Evolutionary conservation across 1,139 yeast genomes (phyloP).

Genomic region (Debaryomycetaceae sp.): DNA sequence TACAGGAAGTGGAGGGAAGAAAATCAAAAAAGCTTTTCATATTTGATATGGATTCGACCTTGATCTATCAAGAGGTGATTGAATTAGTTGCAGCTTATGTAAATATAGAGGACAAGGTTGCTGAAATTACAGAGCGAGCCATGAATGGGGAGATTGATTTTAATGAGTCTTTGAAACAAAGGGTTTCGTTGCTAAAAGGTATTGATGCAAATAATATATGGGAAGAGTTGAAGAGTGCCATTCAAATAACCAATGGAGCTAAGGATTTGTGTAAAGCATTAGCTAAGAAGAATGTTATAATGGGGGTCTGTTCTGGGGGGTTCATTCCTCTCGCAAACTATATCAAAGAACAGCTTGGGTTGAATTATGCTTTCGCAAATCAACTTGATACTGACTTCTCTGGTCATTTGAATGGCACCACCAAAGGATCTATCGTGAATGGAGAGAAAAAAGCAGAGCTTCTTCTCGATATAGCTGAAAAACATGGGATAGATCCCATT

Average conservation of each 20-base stretch:
- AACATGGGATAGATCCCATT: slow-evolving; percentile 54
- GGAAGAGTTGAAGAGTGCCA: slow-evolving; percentile 69
- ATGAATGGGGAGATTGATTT: slow-evolving; percentile 98
- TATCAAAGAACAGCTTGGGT: slow-evolving; percentile 62
- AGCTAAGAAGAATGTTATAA: slow-evolving; percentile 56
- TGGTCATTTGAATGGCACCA: slow-evolving; percentile 52
- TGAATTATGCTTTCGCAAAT: slow-evolving; percentile 91
- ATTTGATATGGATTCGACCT: slow-evolving; percentile 97
- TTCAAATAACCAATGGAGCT: slow-evolving; percentile 82
- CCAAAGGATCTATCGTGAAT: slow-evolving; percentile 77
- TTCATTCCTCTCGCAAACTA: slow-evolving; percentile 82
- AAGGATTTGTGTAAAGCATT: slow-evolving; percentile 62
- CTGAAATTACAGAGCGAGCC: slow-evolving; percentile 81
- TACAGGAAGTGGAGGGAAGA: slow-evolving; percentile 32
- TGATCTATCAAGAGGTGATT: slow-evolving; percentile 94
- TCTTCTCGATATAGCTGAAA: slow-evolving; percentile 60
- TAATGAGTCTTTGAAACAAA: slow-evolving; percentile 68
- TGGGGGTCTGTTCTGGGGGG: slow-evolving; percentile 94
- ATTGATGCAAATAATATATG: slow-evolving; percentile 70
- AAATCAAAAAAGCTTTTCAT: slow-evolving; percentile 64
- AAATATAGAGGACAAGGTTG: slow-evolving; percentile 29
- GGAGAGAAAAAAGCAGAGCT: slow-evolving; percentile 80
- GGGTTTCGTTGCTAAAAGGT: slow-evolving; percentile 79
- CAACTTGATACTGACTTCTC: slow-evolving; percentile 51
- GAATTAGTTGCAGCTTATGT: slow-evolving; percentile 78